Evolutionary conservation across 768 basidiomycete species (phyloP).

Genomic region (Coprinopsis cinerea): DNA sequence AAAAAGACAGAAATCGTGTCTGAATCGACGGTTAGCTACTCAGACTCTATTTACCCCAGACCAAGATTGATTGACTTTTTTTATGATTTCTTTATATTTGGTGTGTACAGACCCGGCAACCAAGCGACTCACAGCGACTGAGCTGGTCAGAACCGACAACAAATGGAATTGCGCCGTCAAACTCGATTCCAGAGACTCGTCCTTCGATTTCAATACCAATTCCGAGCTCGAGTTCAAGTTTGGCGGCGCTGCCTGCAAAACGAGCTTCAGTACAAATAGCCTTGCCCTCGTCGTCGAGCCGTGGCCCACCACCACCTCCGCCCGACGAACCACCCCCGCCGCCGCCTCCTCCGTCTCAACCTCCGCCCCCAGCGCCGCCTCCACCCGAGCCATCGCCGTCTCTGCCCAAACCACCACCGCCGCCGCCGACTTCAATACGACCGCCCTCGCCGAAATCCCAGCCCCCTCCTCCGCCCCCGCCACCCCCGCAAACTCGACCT

Average conservation of each 20-base stretch:
- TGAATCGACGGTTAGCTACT: slow-evolving; percentile 18
- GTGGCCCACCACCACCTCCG: slow-evolving; percentile 16
- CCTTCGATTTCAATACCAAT: slow-evolving; percentile 10
- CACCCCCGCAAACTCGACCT: slow-evolving; percentile 9
- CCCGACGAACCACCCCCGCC: slow-evolving; percentile 21
- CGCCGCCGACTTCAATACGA: slow-evolving; percentile 25
- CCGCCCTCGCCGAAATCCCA: slow-evolving; percentile 19
- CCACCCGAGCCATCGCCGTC: slow-evolving; percentile 17
- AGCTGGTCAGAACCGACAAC: slow-evolving; percentile 18
- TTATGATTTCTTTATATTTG: slow-evolving; percentile 13
- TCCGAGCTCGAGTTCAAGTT: slow-evolving; percentile 15
- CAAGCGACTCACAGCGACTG: slow-evolving; percentile 13
- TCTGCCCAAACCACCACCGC: slow-evolving; percentile 20
- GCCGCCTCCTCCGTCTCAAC: slow-evolving; percentile 22
- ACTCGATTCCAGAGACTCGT: slow-evolving; percentile 8
- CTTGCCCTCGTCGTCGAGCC: slow-evolving; percentile 17
- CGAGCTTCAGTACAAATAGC: slow-evolving; percentile 23
- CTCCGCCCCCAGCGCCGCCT: slow-evolving; percentile 24
- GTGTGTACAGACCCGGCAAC: slow-evolving; percentile 24
- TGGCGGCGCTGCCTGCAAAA: slow-evolving; percentile 20
- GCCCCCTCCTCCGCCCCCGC: slow-evolving; percentile 15
- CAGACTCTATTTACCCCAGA: slow-evolving; percentile 14
- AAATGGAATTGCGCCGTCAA: slow-evolving; percentile 12
- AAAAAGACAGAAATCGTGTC: slow-evolving; percentile 25
- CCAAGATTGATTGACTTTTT: slow-evolving; percentile 17